phyloP scores from a whole-genome alignment of 1,284 basidiomycete species.

The Athelia psychrophila region DNA sequence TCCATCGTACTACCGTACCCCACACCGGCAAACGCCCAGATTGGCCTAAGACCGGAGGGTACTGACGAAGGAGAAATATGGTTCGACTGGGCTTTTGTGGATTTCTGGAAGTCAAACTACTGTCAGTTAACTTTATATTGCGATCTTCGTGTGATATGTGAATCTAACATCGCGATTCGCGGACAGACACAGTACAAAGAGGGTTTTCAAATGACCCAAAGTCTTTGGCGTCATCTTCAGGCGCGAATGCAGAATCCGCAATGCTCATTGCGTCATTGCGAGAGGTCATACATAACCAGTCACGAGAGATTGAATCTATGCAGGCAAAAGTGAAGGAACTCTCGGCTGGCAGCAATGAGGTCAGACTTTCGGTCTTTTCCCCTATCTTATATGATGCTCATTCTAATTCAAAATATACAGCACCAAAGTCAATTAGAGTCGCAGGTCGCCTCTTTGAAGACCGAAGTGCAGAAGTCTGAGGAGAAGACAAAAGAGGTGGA shows the following conservation, averaged over 20 bases:
- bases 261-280: conserved; percentile 81
- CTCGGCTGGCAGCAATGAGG: conserved; percentile 17
- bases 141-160: conserved; percentile 4
- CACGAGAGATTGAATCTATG: conserved; percentile 70
- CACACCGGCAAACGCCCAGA: conserved; percentile 30
- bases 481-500: conserved; percentile 75
- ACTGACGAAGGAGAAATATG: conserved; percentile 84
- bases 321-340: conserved; percentile 48
- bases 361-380: conserved; percentile 14
- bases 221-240: conserved; percentile 52
- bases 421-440: conserved; percentile 38
- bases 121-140: conserved; percentile 57
- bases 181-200: conserved; percentile 65
- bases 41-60: conserved; percentile 33
- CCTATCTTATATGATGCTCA: neutral
- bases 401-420: neutral
- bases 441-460: conserved; percentile 43
- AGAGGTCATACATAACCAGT: conserved; percentile 77
- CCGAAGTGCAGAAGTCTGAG: conserved; percentile 53
- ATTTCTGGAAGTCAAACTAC: conserved; percentile 98
- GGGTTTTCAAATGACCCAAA: conserved; percentile 66
- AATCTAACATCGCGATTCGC: neutral
- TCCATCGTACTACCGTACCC: conserved; percentile 54
- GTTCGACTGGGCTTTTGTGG: conserved; percentile 99
- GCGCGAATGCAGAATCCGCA: conserved; percentile 70